Evolutionary conservation across 148 eudicot species (phyloP), one percentile per base, ranked within the genome.

Genomic region (Arctostaphylos glauca): DNA sequence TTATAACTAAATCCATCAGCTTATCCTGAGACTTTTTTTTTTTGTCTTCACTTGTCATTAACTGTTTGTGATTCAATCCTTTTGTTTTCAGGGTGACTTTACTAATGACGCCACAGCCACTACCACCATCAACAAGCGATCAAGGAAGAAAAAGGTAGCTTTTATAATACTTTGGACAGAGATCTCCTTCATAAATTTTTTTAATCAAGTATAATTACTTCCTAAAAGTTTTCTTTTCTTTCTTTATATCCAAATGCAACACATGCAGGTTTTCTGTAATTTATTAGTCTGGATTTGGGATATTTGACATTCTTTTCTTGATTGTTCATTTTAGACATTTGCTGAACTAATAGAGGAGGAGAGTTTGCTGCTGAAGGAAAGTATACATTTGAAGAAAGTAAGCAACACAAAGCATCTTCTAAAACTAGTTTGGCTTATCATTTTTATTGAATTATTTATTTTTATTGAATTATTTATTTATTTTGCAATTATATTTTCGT

Each of bases 291-390:
- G 53, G 9, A 31, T 55, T 55, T 76, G 23, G 31, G 59, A 9
- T 21, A 81, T 43, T 56, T 72, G 77, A 15, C 9, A 21, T 44
- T 44, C 31, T 54, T 14, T 72, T 81, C 70, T 43, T 81, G 60
- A 66, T 38, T 66, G 5, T 66, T 60, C 74, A 19, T 70, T 16
- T 19, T 87, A 92, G 94, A 89, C 91, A 18, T 90, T 85, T 90
- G 81, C 86, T 9, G 88, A 92, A 84, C 95, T 92, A 75, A 91
- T 86, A 83, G 93, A 90, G 53, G 91, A 91, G 84, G 95, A 91
- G 78, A 78, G 12, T 83, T 86, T 83, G 12, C 80, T 92, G 73
- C 72, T 90, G 84, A 88, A 91, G 87, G 93, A 92, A 76, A 84
- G 87, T 56, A 74, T 81, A 52, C 55, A 84, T 73, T 78, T 92